Evolutionary conservation across 768 basidiomycete species (phyloP).

Genomic region (Boletus pseudo-olivaceus): DNA sequence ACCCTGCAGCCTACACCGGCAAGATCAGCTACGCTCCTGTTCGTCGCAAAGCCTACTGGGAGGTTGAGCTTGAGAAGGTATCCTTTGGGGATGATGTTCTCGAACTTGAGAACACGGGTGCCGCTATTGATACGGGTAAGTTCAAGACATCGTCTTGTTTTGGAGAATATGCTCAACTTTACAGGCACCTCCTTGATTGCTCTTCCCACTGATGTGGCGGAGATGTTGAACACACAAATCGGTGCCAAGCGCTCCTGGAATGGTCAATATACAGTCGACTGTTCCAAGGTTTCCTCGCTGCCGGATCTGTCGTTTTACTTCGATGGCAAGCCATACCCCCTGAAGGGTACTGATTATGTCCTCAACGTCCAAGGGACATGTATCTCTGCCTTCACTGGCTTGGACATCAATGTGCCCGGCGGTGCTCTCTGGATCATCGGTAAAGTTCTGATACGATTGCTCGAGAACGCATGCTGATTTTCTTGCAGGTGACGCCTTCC

Average conservation of each 20-base stretch:
- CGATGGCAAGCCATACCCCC: conserved; percentile 69
- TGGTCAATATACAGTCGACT: conserved; percentile 92
- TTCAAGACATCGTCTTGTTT: not conserved
- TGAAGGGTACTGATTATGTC: conserved; percentile 86
- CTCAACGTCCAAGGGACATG: conserved; percentile 90
- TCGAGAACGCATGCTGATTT: conserved; percentile 6
- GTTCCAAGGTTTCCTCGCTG: conserved; percentile 75
- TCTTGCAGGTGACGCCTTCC: conserved; percentile 74
- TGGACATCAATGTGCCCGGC: conserved; percentile 84
- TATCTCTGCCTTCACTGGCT: conserved; percentile 87
- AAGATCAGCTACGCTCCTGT: conserved; percentile 84
- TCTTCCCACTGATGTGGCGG: conserved; percentile 89
- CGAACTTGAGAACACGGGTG: conserved; percentile 91
- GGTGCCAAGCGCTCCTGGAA: conserved; percentile 95
- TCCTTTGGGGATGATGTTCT: conserved; percentile 82
- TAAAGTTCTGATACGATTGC: conserved; percentile 28
- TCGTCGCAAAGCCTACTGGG: conserved; percentile 96
- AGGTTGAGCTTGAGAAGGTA: conserved; percentile 89
- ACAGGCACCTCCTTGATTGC: conserved; percentile 91
- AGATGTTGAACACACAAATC: conserved; percentile 95
- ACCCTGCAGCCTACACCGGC: conserved; percentile 72
- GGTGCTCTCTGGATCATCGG: conserved; percentile 89
- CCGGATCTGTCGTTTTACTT: conserved; percentile 87
- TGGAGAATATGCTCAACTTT: conserved; percentile 1
- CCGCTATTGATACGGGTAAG: conserved; percentile 84